Percentiles rank a stretch among this genome's conserved stretches.
phyloP scores from a whole-genome alignment of 495 filamentous ascomycete species.

The Xylaria cubensis region DNA sequence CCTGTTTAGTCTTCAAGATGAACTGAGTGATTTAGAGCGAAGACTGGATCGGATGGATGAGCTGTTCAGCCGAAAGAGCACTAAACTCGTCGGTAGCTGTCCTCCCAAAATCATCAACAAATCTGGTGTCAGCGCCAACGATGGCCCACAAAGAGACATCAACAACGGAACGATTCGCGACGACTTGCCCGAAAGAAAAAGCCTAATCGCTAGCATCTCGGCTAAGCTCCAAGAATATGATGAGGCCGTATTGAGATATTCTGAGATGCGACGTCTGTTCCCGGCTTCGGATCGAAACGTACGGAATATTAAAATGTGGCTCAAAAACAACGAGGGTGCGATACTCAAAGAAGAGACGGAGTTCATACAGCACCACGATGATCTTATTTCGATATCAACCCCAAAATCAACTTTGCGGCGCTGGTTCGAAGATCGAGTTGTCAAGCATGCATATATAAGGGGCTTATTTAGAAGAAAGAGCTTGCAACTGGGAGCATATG shows the following conservation, averaged over 20 bases:
- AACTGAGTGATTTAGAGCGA: neutral
- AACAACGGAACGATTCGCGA: conserved; percentile 18
- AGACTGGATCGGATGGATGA: neutral
- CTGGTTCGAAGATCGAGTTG: conserved; percentile 4
- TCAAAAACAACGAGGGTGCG: neutral
- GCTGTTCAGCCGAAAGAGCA: neutral
- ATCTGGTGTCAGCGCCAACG: neutral
- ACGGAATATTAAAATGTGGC: neutral
- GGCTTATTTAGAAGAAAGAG: neutral
- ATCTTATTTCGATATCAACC: neutral
- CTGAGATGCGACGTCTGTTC: conserved; percentile 4
- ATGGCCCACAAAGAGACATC: neutral
- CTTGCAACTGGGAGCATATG: neutral
- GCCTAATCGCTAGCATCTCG: neutral
- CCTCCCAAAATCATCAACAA: neutral
- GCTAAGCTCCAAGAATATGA: conserved; percentile 1
- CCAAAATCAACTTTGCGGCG: neutral
- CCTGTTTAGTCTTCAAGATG: neutral
- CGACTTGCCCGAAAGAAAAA: neutral
- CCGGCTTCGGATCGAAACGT: neutral
- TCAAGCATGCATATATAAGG: neutral
- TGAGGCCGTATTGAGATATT: conserved; percentile 7
- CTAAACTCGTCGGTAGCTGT: neutral
- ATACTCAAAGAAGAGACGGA: conserved; percentile 6
- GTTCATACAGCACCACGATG: neutral